These are phyloP conservation scores for Coniochaeta pulveracea DNA, from an alignment of 2,329 filamentous ascomycete species.

Conservation along the genomic window DNA sequence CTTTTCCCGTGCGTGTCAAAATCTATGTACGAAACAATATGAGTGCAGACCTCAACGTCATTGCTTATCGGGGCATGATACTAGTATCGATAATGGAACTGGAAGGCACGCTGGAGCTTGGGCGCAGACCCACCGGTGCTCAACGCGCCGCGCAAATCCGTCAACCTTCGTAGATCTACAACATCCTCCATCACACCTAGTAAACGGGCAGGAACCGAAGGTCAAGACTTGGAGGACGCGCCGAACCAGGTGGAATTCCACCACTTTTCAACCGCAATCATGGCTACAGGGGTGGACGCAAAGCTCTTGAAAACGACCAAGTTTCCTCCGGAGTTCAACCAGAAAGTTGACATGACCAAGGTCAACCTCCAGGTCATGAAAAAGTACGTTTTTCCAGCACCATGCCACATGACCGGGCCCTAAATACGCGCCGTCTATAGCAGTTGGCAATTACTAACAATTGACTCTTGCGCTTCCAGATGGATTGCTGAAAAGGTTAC, in stretches of 20 bases:
- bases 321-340: constrained; percentile 85
- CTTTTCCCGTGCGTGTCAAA: no score
- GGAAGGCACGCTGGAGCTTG: no score
- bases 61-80: no score
- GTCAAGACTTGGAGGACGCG: no score
- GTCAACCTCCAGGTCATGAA: constrained; percentile 97
- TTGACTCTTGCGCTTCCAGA: constrained; percentile 36
- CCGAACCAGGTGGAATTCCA: no score
- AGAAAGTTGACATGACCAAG: constrained; percentile 95
- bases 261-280: constrained; percentile 31
- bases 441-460: constrained; percentile 5
- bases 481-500: constrained; percentile 89
- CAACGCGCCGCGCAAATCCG: no score
- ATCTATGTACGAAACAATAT: no score
- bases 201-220: no score
- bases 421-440: background rate
- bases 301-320: constrained; percentile 87
- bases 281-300: constrained; percentile 78
- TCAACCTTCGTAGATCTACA: no score
- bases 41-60: no score
- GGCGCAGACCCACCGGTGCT: no score
- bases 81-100: no score
- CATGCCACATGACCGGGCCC: background rate
- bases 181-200: background rate
- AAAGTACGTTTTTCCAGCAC: constrained; percentile 50